These are phyloP conservation scores for Saksenaea vasiformis DNA, from an alignment of 371 early-diverging fungal genomes.

Conservation along the genomic window DNA sequence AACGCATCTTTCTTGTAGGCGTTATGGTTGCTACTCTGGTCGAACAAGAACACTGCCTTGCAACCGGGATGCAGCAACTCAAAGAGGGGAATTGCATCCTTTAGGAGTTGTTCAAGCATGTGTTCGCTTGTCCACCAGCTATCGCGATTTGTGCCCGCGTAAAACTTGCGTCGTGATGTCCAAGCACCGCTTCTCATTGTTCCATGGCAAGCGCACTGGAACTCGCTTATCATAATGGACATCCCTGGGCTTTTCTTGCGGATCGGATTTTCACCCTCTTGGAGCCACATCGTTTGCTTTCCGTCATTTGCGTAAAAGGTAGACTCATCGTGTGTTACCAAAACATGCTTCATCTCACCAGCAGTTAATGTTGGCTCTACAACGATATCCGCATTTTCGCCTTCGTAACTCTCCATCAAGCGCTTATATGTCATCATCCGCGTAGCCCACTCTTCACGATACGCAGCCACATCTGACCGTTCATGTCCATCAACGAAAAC, in stretches of 20 bases:
- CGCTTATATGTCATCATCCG: constrained; percentile 4
- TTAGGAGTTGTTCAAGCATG: constrained; percentile 7
- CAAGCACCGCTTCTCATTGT: constrained; percentile 4
- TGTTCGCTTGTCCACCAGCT: constrained; percentile 9
- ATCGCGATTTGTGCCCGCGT: constrained; percentile 3
- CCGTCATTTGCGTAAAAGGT: constrained; percentile 10
- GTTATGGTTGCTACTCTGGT: constrained; percentile 11
- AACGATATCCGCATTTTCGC: neutral
- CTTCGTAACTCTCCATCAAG: constrained; percentile 3
- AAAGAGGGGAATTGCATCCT: constrained; percentile 14
- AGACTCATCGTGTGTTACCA: constrained; percentile 1
- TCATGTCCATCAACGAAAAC: constrained; percentile 16
- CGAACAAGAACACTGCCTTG: constrained; percentile 10
- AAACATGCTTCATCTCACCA: constrained; percentile 4
- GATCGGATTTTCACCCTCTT: neutral
- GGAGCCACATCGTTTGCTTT: neutral
- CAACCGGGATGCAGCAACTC: constrained; percentile 8
- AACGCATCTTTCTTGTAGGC: constrained; percentile 9
- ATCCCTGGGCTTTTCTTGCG: constrained; percentile 12
- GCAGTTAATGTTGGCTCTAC: neutral
- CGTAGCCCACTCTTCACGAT: constrained; percentile 8
- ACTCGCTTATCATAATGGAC: constrained; percentile 15
- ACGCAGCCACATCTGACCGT: constrained; percentile 8
- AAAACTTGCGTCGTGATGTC: constrained; percentile 12
- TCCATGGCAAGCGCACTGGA: constrained; percentile 15